Evolutionary conservation across 2,329 filamentous ascomycete species (phyloP).

Genomic region (Fusarium torreyae): DNA sequence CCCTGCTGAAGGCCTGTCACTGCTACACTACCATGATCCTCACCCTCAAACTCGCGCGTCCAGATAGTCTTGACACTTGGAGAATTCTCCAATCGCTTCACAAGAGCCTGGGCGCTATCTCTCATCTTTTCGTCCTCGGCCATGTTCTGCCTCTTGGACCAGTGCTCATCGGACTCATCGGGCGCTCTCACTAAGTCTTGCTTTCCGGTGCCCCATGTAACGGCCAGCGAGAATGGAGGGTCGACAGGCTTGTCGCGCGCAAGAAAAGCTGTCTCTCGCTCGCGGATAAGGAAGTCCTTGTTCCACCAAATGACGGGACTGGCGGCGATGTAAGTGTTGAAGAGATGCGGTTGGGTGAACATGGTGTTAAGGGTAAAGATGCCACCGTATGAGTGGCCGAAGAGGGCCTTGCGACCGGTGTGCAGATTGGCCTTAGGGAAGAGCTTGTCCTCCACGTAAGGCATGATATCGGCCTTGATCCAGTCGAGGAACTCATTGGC

Average conservation of each 20-base stretch:
- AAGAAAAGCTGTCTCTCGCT: constrained; percentile 52
- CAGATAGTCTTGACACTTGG: constrained; percentile 40
- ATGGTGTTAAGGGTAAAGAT: constrained; percentile 63
- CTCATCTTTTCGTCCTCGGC: constrained; percentile 48
- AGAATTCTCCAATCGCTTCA: constrained; percentile 34
- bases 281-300: constrained; percentile 56
- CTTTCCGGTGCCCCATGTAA: constrained; percentile 53
- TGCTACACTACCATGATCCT: constrained; percentile 48
- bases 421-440: constrained; percentile 51
- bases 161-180: constrained; percentile 52
- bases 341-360: constrained; percentile 58
- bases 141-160: constrained; percentile 47
- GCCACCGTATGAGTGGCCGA: constrained; percentile 66
- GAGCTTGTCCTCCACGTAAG: constrained; percentile 50
- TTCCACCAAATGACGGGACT: constrained; percentile 67
- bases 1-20: constrained; percentile 44
- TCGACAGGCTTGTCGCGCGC: constrained; percentile 16
- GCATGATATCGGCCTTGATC: constrained; percentile 58
- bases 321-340: constrained; percentile 61
- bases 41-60: constrained; percentile 46
- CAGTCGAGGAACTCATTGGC: constrained; percentile 62
- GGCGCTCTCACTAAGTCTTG: constrained; percentile 49
- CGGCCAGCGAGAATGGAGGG: constrained; percentile 52
- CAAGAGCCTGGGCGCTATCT: constrained; percentile 36
- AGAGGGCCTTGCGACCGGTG: constrained; percentile 60